Base-by-base conservation (phyloP, 2,329 filamentous ascomycete genomes). In the Bipolaris cookei region DNA sequence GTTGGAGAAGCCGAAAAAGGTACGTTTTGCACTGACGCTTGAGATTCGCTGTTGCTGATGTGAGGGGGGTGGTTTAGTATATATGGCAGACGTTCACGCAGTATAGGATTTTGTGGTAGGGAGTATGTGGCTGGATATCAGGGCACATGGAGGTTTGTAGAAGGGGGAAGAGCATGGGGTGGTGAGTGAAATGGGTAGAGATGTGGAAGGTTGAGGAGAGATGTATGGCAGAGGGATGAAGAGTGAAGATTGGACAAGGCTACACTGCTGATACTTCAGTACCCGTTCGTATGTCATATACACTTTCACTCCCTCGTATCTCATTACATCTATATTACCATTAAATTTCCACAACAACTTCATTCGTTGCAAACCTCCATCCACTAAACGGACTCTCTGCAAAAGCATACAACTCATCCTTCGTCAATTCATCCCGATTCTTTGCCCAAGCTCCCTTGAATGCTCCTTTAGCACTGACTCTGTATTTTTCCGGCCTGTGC, bases 361-460 rank as follows among this genome's bases (percentile, higher is more conserved):
- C 69, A 20, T 71, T 68, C 23, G 64, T 74, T 32, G 28, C 35
- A 35, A 72, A 74, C 4, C 44, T 56, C 56, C 55, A 63, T 5
- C 70, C 66, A 20, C 60, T 66, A n/a, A 73, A 64, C 8, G 66
- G 66, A 44, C 67, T 69, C 3, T 63, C 56, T 0, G 58, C 50
- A 38, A 72, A 74, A 11, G 58, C 65, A 14, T 70, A 67, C 16
- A 72, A 56, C 1, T 73, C 68, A n/a, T 63, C 59, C 11, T 67
- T 66, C 7, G 59, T 63, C 0, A 74, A 49, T 6, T 70, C 67
- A 14, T 55, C 52, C 3, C 60, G 67, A 2, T 63, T 51, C 46
- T 61, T 69, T 20, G 75, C 68, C 76, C 76, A 78, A 0, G 75
- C 70, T 1, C 70, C 77, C 21, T 68, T 70, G 62, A 76, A 75